A percentile compares a stretch with the other conserved stretches of the same genome.
These are phyloP conservation scores for Apophysomyces ossiformis DNA, from an alignment of 371 early-diverging fungal genomes.

Conservation along the genomic window DNA sequence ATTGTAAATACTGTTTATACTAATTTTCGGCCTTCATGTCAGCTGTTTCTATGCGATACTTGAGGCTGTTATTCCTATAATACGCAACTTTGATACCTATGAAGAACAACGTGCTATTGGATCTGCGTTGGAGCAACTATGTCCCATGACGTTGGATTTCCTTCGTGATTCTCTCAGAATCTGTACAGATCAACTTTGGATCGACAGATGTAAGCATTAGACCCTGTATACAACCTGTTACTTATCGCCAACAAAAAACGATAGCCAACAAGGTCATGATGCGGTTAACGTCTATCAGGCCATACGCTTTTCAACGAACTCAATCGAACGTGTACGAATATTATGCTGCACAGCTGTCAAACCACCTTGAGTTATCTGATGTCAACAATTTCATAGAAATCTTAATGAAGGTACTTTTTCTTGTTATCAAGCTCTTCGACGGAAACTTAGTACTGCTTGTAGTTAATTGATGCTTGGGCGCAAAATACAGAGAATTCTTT, in stretches of 20 bases:
- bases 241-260: too few relatives aligned
- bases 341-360: constrained; percentile 14
- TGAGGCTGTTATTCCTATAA: constrained; percentile 22
- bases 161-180: constrained; percentile 17
- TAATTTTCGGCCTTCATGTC: not conserved
- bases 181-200: constrained; percentile 24
- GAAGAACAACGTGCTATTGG: constrained; percentile 12
- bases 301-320: constrained; percentile 11
- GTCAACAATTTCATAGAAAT: constrained; percentile 19
- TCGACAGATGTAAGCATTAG: constrained; percentile 26
- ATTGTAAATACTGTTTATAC: not conserved
- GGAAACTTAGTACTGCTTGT: not conserved
- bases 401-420: constrained; percentile 27
- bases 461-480: constrained; percentile 36
- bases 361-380: not conserved
- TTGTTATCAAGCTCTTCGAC: not conserved
- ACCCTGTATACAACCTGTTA: too few relatives aligned
- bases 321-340: constrained; percentile 32
- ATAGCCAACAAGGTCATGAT: constrained; percentile 20
- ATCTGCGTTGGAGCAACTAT: constrained; percentile 26
- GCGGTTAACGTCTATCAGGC: constrained; percentile 13
- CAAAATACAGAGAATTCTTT: constrained; percentile 27
- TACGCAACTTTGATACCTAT: constrained; percentile 11
- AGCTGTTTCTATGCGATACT: constrained; percentile 34
- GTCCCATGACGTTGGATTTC: constrained; percentile 28